A percentile compares a stretch with the other conserved stretches of the same genome.
These are phyloP conservation scores for Tephrocybe sp. DNA, from an alignment of 768 basidiomycete genomes.

Conservation along the genomic window DNA sequence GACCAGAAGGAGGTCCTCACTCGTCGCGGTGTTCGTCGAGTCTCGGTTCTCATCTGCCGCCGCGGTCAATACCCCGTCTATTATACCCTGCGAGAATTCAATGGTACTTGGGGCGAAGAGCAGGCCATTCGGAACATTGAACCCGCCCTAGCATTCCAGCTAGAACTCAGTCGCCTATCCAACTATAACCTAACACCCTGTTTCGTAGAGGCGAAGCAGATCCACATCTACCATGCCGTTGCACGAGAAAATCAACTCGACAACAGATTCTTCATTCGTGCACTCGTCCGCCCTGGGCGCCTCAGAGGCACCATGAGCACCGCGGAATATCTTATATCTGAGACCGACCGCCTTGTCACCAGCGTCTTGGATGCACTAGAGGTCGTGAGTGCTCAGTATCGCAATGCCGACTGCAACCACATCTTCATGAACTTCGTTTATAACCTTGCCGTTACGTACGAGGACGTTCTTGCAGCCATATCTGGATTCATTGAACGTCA, in stretches of 20 bases:
- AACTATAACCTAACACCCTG: slow-evolving; percentile 97
- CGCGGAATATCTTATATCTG: slow-evolving; percentile 97
- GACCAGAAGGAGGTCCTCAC: slow-evolving; percentile 58
- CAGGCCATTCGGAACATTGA: slow-evolving; percentile 97
- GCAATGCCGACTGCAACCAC: slow-evolving; percentile 96
- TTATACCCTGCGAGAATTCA: slow-evolving; percentile 81
- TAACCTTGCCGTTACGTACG: slow-evolving; percentile 92
- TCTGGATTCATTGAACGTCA: slow-evolving; percentile 99
- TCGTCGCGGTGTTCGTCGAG: slow-evolving; percentile 84
- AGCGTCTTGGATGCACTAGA: slow-evolving; percentile 93
- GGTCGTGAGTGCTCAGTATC: slow-evolving; percentile 85
- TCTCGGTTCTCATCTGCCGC: slow-evolving; percentile 91
- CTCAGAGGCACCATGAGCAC: slow-evolving; percentile 90
- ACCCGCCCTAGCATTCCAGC: slow-evolving; percentile 95
- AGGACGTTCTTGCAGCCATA: slow-evolving; percentile 94
- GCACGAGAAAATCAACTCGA: slow-evolving; percentile 98
- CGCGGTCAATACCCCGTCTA: slow-evolving; percentile 91
- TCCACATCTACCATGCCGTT: slow-evolving; percentile 96
- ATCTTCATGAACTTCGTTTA: slow-evolving; percentile 99
- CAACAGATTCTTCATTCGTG: slow-evolving; percentile 96
- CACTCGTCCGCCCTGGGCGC: slow-evolving; percentile 93
- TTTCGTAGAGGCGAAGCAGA: slow-evolving; percentile 95
- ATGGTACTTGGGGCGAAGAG: slow-evolving; percentile 86
- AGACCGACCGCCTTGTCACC: slow-evolving; percentile 95
- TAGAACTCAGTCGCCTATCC: slow-evolving; percentile 94